Evolutionary conservation across 306 rosid species (phyloP).

Genomic region (Corylus heterophylla): DNA sequence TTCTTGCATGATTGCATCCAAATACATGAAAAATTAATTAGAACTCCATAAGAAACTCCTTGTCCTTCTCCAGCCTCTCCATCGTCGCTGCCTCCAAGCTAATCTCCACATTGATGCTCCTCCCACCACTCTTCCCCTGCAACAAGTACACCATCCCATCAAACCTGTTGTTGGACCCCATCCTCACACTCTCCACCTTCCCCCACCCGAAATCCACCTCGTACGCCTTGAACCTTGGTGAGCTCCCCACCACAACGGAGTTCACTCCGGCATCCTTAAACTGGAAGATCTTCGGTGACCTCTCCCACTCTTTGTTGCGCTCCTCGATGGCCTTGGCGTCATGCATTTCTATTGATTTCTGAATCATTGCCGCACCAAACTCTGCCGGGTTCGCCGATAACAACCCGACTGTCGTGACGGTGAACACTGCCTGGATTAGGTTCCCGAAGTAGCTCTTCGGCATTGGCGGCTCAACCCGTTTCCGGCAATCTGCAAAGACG

Average conservation of each 20-base stretch:
- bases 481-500: conserved; percentile 84
- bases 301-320: conserved; percentile 88
- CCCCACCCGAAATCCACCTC: conserved; percentile 95
- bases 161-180: conserved; percentile 83
- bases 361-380: conserved; percentile 67
- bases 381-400: conserved; percentile 50
- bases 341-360: conserved; percentile 67
- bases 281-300: conserved; percentile 73
- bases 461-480: conserved; percentile 81
- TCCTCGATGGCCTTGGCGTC: conserved; percentile 52
- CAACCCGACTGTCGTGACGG: conserved; percentile 64
- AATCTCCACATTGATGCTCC: conserved; percentile 89
- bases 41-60: conserved; percentile 63
- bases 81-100: conserved; percentile 67
- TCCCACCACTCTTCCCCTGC: conserved; percentile 86
- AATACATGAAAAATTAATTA: no score
- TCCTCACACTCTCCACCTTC: conserved; percentile 76
- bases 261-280: conserved; percentile 94
- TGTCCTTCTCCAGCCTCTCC: conserved; percentile 75
- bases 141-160: conserved; percentile 90
- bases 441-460: conserved; percentile 87
- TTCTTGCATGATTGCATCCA: no score
- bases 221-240: conserved; percentile 92
- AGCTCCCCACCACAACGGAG: conserved; percentile 92
- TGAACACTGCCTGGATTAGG: conserved; percentile 89